Base-by-base conservation (phyloP, 306 rosid species). In the Pterocarpus santalinus region DNA sequence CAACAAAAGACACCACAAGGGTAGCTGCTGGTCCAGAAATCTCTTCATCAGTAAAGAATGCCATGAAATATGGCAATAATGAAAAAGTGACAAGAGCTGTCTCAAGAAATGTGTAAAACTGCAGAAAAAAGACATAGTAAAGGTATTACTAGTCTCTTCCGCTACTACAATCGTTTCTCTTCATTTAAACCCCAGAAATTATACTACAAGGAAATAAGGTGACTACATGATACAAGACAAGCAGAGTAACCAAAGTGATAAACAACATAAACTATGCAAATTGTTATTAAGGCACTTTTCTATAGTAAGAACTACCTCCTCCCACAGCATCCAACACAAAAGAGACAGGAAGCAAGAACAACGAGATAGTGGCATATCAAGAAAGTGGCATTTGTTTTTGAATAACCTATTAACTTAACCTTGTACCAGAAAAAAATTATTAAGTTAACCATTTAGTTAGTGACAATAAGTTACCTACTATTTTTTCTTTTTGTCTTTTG, bases 61-160 rank as follows among this genome's bases (percentile, higher is more conserved):
- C 83, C 80, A 90, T 53, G 69, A 90, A 90, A 82, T 83, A 82
- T 69, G 86, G 92, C 86, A 90, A 80, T 28, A 92, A 56, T 57
- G 97, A 89, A 66, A 83, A 52, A 57, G 93, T 75, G 80, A 92
- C 97, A 41, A 89, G 85, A 79, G 90, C 52, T 67, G 93, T 62
- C 89, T 83, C 93, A 22, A 92, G 91, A 86, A 90, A 88, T 73
- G 97, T 89, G 85, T 90, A 92, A 80, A 92, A 83, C 97, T 92
- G 93, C 35, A 62, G 47, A 38, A 86, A 78, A 46, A 61, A 8
- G 10, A 68, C 46, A 64, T 73, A 67, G 17, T 5, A 72, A 79
- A 68, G 30, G 66, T 35, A 69, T 39, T 71, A 81, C 57, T 56
- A 46, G 36, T 73, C 49, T 62, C 10, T 7, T 79, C 36, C 34